Evolutionary conservation across 1,284 basidiomycete species (phyloP), one percentile per base, ranked within the genome.

Genomic region (Ceratobasidium sp.): DNA sequence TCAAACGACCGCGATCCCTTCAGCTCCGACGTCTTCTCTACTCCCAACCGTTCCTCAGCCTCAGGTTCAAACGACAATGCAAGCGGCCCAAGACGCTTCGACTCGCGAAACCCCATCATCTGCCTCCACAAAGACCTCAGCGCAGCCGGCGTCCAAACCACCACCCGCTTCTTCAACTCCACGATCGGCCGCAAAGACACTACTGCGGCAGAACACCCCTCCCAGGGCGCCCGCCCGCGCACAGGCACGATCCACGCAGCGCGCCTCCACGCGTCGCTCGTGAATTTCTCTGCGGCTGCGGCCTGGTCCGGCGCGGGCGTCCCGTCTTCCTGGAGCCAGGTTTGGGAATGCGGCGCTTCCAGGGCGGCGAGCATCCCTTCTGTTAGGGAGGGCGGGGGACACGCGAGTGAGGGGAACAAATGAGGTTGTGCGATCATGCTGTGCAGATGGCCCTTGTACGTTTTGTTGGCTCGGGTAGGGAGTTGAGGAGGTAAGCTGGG

Each of bases 361-460:
- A 73, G 57, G 8, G 57, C 47, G 36, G 57, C 59, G 33, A 73
- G 57, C 69, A 73, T 73, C n/a, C 69, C 69, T 73, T 73, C 69
- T 8, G 59, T 60, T 47, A 73, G 69, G 69, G 57, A 53, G 17
- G 69, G 59, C 19, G 54, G 33, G 36, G 57, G 48, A 53, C 69
- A 60, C 47, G 69, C 45, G 22, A 73, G 69, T 9, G 69, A 63
- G 22, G 69, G 69, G 33, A 73, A n/a, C n/a, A 73, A 73, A 33
- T 73, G 69, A 19, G 69, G 69, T 14, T 62, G 57, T 4, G 59
- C 57, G 17, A 73, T 63, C 9, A 63, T 50, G 9, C 15, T 53
- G 36, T 73, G 59, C 33, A 73, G 53, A 29, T 59, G 33, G n/a
- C 69, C 69, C 33, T 63, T 73, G 69, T 53, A 73, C 19, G 53